A percentile compares a stretch with the other conserved stretches of the same genome.
Evolutionary conservation across 1,284 basidiomycete genomes (phyloP).

Genomic region (Naganishia cerealis): DNA sequence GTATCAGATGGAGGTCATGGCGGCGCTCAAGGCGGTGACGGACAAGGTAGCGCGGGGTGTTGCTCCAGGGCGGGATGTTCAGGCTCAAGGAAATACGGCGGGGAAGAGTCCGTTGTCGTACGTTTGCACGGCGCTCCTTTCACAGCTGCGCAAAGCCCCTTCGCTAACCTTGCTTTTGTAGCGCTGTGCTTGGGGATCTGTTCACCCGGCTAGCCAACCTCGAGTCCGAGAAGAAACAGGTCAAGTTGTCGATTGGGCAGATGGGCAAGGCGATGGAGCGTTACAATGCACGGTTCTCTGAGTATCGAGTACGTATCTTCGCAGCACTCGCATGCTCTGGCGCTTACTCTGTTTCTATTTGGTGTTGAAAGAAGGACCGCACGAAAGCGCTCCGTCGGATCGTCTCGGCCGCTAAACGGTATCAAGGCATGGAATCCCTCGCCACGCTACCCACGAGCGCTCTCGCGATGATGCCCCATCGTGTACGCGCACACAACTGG

Average conservation of each 20-base stretch:
- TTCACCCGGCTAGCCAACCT: slow-evolving; percentile 37
- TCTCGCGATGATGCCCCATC: slow-evolving; percentile 10
- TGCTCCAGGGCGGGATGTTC: slow-evolving; percentile 9
- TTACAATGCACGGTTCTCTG: slow-evolving; percentile 2
- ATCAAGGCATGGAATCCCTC: neutral
- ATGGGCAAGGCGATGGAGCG: slow-evolving; percentile 30
- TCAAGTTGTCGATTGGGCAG: slow-evolving; percentile 33
- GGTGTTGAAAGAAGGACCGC: slow-evolving; percentile 12
- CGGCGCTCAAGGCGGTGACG: slow-evolving; percentile 43
- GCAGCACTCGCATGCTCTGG: no score
- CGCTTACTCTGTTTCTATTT: neutral
- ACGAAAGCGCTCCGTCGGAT: slow-evolving; percentile 3
- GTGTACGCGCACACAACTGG: slow-evolving; percentile 18
- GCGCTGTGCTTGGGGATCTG: slow-evolving; percentile 37
- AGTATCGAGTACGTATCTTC: neutral
- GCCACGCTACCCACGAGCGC: slow-evolving; percentile 1
- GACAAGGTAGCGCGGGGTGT: slow-evolving; percentile 30
- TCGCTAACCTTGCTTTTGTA: neutral
- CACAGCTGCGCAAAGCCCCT: no score
- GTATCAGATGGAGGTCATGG: slow-evolving; percentile 52
- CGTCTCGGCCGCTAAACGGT: slow-evolving; percentile 2
- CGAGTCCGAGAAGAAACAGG: slow-evolving; percentile 36
- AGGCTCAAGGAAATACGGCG: slow-evolving; percentile 5
- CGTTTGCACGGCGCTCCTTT: neutral
- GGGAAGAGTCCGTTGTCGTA: slow-evolving; percentile 32